phyloP scores from a whole-genome alignment of 306 rosid genomes.

The Senna siamea region DNA sequence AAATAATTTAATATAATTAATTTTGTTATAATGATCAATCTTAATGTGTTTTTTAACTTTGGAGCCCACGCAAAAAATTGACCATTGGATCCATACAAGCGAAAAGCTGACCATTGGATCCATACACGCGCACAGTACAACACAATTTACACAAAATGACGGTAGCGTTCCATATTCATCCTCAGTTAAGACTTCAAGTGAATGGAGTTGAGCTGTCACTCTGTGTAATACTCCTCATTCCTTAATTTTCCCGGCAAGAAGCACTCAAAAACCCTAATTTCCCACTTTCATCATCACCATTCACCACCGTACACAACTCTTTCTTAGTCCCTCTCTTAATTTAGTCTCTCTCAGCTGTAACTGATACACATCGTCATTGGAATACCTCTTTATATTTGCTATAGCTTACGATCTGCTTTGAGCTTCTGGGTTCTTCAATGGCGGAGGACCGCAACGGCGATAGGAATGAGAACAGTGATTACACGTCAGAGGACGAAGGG shows the following conservation, averaged over 20 bases:
- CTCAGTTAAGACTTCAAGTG: no score
- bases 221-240: neutral
- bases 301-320: neutral
- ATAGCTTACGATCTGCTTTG: neutral
- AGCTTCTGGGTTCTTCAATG: conserved; percentile 52
- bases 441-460: conserved; percentile 66
- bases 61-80: no score
- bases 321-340: conserved; percentile 12
- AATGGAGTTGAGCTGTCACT: conserved; percentile 20
- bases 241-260: conserved; percentile 55
- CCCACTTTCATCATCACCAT: conserved; percentile 11
- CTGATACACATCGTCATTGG: neutral
- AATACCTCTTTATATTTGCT: neutral
- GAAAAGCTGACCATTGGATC: no score
- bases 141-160: no score
- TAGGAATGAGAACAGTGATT: conserved; percentile 69
- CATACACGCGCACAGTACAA: no score
- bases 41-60: no score
- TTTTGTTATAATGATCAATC: no score
- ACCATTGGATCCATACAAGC: no score
- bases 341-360: neutral
- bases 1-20: no score
- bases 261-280: conserved; percentile 56
- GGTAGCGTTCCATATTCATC: no score
- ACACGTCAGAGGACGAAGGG: conserved; percentile 95